A percentile compares a stretch with the other conserved stretches of the same genome.
Evolutionary conservation across 139 green algal species (phyloP).

Genomic region (Coccomyxa sp.): DNA sequence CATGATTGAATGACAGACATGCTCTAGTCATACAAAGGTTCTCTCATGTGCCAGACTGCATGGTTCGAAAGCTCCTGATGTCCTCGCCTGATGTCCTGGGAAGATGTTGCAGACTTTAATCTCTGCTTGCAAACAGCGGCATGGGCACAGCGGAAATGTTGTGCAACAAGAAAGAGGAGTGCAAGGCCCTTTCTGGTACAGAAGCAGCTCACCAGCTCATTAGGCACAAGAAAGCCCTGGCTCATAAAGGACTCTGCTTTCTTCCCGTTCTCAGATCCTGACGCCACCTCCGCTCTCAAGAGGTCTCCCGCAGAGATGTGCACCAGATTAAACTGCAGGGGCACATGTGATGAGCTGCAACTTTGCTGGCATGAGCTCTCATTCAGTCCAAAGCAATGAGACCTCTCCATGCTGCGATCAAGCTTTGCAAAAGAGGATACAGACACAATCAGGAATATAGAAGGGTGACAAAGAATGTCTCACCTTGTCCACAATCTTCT

Average conservation of each 20-base stretch:
- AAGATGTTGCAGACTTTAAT: no score
- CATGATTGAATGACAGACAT: not conserved
- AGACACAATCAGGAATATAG: not conserved
- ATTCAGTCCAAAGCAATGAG: not conserved
- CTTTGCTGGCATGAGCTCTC: not conserved
- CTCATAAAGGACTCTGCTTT: slow-evolving; percentile 94
- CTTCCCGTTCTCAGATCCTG: slow-evolving; percentile 69
- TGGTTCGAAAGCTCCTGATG: not conserved
- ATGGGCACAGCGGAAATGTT: not conserved
- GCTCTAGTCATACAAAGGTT: not conserved
- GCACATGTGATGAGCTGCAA: not conserved
- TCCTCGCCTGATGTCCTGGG: not conserved
- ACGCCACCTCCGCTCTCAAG: slow-evolving; percentile 90
- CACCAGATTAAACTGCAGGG: slow-evolving; percentile 80
- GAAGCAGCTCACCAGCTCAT: slow-evolving; percentile 62
- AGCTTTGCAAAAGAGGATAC: not conserved
- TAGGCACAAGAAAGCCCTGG: slow-evolving; percentile 86
- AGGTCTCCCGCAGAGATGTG: slow-evolving; percentile 97
- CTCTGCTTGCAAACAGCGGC: not conserved
- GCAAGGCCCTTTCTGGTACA: not conserved
- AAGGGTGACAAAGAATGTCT: not conserved
- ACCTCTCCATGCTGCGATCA: not conserved
- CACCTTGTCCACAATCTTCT: slow-evolving; percentile 85
- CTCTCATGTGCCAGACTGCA: not conserved
- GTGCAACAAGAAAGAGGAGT: not conserved